Conservation (phyloP, 179 eudicot species). For the Gypsophila paniculata region DNA sequence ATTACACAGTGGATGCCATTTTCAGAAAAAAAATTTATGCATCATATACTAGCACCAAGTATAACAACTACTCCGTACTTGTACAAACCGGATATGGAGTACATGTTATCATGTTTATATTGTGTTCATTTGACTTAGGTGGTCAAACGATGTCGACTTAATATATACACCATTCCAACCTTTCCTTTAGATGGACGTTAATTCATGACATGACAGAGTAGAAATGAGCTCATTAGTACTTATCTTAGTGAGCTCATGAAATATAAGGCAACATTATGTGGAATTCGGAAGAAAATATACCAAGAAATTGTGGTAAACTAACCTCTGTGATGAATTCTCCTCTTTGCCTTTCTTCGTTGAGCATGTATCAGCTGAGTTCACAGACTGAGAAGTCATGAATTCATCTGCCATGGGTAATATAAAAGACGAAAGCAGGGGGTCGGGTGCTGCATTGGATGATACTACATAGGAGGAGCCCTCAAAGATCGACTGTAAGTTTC, state of each 20-base stretch:
- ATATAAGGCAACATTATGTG: neutral
- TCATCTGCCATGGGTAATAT: constrained; percentile 49
- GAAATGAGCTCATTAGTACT: neutral
- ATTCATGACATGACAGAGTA: neutral
- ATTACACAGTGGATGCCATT: neutral
- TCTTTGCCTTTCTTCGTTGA: constrained; percentile 32
- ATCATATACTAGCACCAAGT: neutral
- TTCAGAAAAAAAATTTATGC: neutral
- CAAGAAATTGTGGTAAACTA: neutral
- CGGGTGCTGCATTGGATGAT: constrained; percentile 45
- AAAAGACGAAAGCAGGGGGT: constrained; percentile 47
- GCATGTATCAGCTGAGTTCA: constrained; percentile 33
- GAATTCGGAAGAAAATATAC: neutral
- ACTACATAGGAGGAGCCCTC: constrained; percentile 51
- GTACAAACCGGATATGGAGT: too few relatives aligned
- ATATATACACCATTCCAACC: neutral
- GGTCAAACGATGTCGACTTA: neutral
- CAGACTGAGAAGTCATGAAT: constrained; percentile 28
- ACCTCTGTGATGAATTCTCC: constrained; percentile 36
- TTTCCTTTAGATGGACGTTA: neutral
- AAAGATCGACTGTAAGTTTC: constrained; percentile 59
- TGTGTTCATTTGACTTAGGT: neutral
- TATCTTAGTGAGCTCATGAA: neutral
- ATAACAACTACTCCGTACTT: too few relatives aligned
- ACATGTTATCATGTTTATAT: neutral